These are phyloP conservation scores for Tetrahymena elliotti DNA, from an alignment of 73 alveolate species.

Conservation along the genomic window DNA sequence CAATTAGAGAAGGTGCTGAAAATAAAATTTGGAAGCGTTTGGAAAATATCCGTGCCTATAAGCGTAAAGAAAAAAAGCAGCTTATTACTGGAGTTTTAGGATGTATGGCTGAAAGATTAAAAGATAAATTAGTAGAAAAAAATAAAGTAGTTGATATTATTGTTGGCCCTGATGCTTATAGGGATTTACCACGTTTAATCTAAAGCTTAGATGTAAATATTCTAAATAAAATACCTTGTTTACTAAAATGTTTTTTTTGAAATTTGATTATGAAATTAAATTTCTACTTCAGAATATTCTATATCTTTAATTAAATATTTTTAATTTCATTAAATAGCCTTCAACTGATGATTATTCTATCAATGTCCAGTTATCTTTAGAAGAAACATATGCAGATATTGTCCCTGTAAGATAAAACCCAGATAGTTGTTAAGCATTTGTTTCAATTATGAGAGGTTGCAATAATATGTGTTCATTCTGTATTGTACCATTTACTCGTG, in stretches of 20 bases:
- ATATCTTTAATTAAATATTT: background rate
- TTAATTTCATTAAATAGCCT: background rate
- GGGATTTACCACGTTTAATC: constrained; percentile 60
- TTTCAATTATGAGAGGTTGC: constrained; percentile 90
- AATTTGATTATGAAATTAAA: background rate
- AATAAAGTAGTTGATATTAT: constrained; percentile 59
- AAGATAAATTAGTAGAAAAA: constrained; percentile 45
- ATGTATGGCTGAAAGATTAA: constrained; percentile 82
- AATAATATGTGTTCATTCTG: constrained; percentile 88
- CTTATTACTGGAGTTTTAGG: constrained; percentile 67
- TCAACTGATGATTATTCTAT: constrained; percentile 34
- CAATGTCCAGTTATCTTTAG: constrained; percentile 64
- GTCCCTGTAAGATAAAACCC: constrained; percentile 52
- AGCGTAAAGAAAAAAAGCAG: constrained; percentile 18
- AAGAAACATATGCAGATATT: constrained; percentile 83
- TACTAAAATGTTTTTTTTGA: background rate
- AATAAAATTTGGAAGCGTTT: constrained; percentile 64
- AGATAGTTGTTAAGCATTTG: constrained; percentile 45
- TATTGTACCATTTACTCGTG: constrained; percentile 86
- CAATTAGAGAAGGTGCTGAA: constrained; percentile 83
- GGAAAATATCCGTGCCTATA: constrained; percentile 11
- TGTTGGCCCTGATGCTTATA: constrained; percentile 82
- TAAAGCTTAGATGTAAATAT: background rate
- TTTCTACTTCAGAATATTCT: background rate
- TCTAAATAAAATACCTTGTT: constrained; percentile 10